Conservation (phyloP, 2,329 filamentous ascomycete species). For the Fusarium decemcellulare region DNA sequence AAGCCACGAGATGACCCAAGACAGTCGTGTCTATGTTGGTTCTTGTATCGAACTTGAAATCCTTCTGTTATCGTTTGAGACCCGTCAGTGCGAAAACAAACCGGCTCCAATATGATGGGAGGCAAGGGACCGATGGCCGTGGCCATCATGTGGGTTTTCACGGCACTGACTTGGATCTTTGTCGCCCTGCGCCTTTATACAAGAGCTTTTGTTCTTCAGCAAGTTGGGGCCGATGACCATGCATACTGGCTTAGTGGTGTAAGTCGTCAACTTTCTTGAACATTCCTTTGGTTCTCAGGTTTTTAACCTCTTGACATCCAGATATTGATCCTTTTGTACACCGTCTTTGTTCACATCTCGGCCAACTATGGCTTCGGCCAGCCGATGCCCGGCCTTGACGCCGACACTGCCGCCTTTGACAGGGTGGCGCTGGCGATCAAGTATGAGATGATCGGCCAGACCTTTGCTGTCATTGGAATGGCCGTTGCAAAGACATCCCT, state of each 20-base stretch:
- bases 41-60: not conserved
- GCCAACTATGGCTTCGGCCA: constrained; percentile 53
- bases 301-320: not conserved
- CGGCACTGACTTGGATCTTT: constrained; percentile 46
- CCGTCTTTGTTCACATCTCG: constrained; percentile 48
- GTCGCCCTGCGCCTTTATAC: constrained; percentile 55
- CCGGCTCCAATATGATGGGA: constrained; percentile 29
- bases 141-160: constrained; percentile 46
- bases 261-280: not conserved
- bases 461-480: constrained; percentile 56
- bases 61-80: not conserved
- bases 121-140: constrained; percentile 38
- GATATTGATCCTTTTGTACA: constrained; percentile 50
- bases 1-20: not conserved
- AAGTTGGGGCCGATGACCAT: constrained; percentile 51
- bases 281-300: not conserved
- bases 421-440: constrained; percentile 45
- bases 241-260: constrained; percentile 44
- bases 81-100: not conserved
- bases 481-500: constrained; percentile 54
- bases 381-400: constrained; percentile 26
- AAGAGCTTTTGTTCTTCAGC: constrained; percentile 44
- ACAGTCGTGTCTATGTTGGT: not conserved
- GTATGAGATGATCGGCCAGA: constrained; percentile 50
- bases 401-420: constrained; percentile 29